Base-by-base conservation (phyloP, 768 basidiomycete genomes). In the Strobilomyces dryophilus region DNA sequence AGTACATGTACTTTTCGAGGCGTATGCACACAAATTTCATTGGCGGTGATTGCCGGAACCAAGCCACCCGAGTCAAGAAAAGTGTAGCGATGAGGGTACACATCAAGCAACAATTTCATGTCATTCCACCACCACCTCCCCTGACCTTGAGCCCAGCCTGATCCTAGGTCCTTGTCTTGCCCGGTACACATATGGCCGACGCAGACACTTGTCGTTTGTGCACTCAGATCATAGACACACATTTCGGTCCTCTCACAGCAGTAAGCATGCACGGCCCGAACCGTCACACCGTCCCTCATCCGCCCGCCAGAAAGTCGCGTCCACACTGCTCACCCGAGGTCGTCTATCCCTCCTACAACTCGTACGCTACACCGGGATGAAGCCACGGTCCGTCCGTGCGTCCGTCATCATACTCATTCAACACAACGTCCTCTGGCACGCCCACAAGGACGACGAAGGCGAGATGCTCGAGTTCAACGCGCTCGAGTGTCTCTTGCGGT, bases 341-440 rank as follows among this genome's bases (percentile, higher is more conserved):
- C 82, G 92, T 41, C 73, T 95, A n/a, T 77, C 87, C 10, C 70
- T 92, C 21, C 54, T 75, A 9, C 84, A 88, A 59, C 66, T 95
- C 46, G 74, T 84, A 32, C 84, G 87, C 31, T 83, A 83, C 63
- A 82, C 92, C 1, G 75, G 73, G 27, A 69, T 92, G 26, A 87
- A 83, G 61, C 79, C 83, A 10, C 82, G 85, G 24, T 82, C 78
- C 1, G 79, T 86, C 14, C 83, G 87, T 49, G 83, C 84, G 26
- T 78, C 83, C 18, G 72, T 95, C 18, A 74, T 97, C 42, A 80
- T 87, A 42, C 79, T 98, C 49, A 78, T 95, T 17, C 95, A 98
- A 66, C 95, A 98, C 66, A 94, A 97, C 69, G 70, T 97, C 41
- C 75, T 95, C 41, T 94, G 92, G 89, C 90, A 93, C 64, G 80